Conservation (phyloP, 2,329 filamentous ascomycete genomes). For the Fusarium scirpi region DNA sequence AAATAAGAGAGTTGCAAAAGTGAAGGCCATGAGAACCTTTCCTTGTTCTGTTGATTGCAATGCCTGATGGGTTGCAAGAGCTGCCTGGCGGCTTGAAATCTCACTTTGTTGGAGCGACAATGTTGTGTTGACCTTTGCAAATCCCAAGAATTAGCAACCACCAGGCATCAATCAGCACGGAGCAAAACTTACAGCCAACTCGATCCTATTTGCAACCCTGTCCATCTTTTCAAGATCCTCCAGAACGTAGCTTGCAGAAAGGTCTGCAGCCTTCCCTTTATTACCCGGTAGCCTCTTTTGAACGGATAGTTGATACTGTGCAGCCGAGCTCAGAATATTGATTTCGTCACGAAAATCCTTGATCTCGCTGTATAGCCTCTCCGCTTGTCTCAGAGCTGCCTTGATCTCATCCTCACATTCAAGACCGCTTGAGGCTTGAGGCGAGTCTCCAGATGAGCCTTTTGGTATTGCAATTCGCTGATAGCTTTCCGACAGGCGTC, state of each 20-base stretch:
- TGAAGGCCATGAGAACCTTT: background rate
- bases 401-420: too few relatives aligned
- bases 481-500: too few relatives aligned
- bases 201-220: conserved; percentile 19
- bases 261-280: background rate
- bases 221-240: conserved; percentile 40
- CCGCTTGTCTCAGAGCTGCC: too few relatives aligned
- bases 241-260: conserved; percentile 7
- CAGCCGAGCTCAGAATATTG: too few relatives aligned
- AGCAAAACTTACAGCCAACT: conserved; percentile 14
- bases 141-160: background rate
- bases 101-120: conserved; percentile 28
- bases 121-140: conserved; percentile 16
- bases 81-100: background rate
- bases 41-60: background rate
- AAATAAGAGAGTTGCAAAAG: background rate
- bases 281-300: background rate
- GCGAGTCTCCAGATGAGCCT: too few relatives aligned
- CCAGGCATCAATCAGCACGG: too few relatives aligned
- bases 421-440: too few relatives aligned
- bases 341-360: too few relatives aligned
- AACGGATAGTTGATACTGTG: too few relatives aligned
- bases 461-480: too few relatives aligned
- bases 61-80: background rate
- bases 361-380: too few relatives aligned